Evolutionary conservation across 768 basidiomycete genomes (phyloP).

Genomic region (Gymnopilus junonius): DNA sequence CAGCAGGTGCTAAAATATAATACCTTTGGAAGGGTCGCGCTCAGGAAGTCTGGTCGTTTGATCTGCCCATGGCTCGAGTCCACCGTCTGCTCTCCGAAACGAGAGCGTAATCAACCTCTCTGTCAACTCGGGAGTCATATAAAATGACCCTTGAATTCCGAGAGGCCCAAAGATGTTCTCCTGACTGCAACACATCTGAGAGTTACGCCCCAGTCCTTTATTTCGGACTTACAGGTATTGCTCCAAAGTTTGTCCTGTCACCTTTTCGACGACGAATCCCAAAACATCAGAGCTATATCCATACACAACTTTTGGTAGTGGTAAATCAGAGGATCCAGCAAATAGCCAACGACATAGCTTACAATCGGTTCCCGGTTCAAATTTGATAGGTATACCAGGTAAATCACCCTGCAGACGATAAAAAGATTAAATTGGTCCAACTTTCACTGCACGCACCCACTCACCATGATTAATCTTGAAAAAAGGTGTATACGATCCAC

Average conservation of each 20-base stretch:
- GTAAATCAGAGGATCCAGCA: background rate
- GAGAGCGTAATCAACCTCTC: constrained; percentile 25
- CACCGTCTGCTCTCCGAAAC: constrained; percentile 25
- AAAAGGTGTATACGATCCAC: constrained; percentile 21
- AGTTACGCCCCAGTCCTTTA: background rate
- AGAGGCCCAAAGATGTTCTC: constrained; percentile 36
- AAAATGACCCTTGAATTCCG: constrained; percentile 32
- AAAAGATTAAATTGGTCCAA: background rate
- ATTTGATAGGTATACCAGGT: constrained; percentile 28
- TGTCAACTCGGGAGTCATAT: constrained; percentile 28
- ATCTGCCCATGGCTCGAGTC: constrained; percentile 20
- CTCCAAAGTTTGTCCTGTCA: constrained; percentile 29
- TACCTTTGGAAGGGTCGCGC: constrained; percentile 31
- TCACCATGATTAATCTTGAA: constrained; percentile 24
- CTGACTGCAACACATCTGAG: constrained; percentile 21
- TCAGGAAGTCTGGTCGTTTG: constrained; percentile 24
- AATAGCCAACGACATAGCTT: background rate
- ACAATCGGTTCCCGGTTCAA: constrained; percentile 37
- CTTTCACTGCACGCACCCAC: background rate
- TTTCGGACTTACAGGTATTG: constrained; percentile 29
- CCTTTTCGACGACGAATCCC: constrained; percentile 31
- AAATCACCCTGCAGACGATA: constrained; percentile 21
- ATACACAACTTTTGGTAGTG: constrained; percentile 27
- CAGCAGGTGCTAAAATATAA: background rate
- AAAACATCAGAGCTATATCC: constrained; percentile 32